Evolutionary conservation across 495 filamentous ascomycete genomes (phyloP).

Genomic region (Platismatia glauca): DNA sequence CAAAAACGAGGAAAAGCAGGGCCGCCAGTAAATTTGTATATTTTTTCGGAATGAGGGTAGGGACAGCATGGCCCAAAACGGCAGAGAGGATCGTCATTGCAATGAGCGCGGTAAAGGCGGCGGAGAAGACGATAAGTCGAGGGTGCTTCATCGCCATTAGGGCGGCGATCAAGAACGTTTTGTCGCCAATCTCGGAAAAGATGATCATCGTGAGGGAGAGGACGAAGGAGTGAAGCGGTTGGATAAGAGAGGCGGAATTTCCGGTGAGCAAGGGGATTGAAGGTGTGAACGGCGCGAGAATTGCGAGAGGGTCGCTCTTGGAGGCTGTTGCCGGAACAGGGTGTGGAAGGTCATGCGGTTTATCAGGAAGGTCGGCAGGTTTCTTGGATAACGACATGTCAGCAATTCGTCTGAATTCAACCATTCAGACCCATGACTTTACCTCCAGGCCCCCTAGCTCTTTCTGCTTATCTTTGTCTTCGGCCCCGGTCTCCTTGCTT

Average conservation of each 20-base stretch:
- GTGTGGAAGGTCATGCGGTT: conserved; percentile 66
- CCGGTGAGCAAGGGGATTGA: conserved; percentile 28
- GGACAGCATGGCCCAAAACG: conserved; percentile 87
- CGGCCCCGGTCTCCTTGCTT: conserved; percentile 25
- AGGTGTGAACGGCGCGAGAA: conserved; percentile 44
- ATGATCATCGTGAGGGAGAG: conserved; percentile 96
- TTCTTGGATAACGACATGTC: conserved; percentile 46
- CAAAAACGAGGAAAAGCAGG: conserved; percentile 79
- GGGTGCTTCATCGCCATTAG: conserved; percentile 99
- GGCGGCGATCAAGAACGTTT: conserved; percentile 94
- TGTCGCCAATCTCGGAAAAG: conserved; percentile 95
- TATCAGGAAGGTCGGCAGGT: conserved; percentile 70
- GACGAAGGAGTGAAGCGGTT: conserved; percentile 81
- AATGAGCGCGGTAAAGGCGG: conserved; percentile 83
- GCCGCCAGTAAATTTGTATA: conserved; percentile 82
- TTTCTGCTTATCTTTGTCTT: conserved; percentile 30
- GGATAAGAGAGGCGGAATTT: conserved; percentile 57
- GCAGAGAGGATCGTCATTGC: conserved; percentile 96
- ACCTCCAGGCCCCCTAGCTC: conserved; percentile 61
- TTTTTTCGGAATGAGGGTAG: conserved; percentile 78
- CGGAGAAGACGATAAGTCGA: conserved; percentile 83
- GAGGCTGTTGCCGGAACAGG: conserved; percentile 59
- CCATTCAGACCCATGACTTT: conserved; percentile 16
- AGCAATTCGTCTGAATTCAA: conserved; percentile 16
- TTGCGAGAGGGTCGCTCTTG: conserved; percentile 56